These are phyloP conservation scores for Acanthamoeba castellanii DNA, from an alignment of 208 protist genomes.

Conservation along the genomic window DNA sequence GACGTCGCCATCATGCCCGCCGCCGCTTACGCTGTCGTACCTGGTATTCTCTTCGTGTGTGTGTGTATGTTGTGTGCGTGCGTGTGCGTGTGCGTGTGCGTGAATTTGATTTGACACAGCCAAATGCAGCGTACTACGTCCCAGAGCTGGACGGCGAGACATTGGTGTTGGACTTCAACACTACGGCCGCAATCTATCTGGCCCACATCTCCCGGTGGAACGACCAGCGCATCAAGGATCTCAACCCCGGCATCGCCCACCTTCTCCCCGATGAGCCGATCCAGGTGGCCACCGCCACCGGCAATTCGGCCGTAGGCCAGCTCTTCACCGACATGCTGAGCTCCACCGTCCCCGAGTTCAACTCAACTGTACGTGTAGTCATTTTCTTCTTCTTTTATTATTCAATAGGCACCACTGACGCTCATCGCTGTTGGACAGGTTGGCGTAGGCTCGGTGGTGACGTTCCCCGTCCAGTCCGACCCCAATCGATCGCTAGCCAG, in stretches of 20 bases:
- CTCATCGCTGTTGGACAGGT: not conserved
- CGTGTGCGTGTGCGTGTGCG: not conserved
- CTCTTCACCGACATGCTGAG: not conserved
- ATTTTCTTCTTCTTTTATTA: too few relatives aligned
- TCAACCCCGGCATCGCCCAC: conserved; percentile 25
- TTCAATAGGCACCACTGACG: too few relatives aligned
- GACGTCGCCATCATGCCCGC: not conserved
- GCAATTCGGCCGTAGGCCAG: not conserved
- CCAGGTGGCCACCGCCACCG: not conserved
- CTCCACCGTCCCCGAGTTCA: conserved; percentile 39
- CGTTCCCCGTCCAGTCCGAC: not conserved
- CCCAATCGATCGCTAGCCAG: not conserved
- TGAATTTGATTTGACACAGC: too few relatives aligned
- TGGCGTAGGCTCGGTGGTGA: not conserved
- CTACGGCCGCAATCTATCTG: conserved; percentile 8
- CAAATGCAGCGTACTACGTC: not conserved
- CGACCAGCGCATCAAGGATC: conserved; percentile 17
- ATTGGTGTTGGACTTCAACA: conserved; percentile 21
- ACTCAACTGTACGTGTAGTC: not conserved
- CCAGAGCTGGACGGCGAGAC: not conserved
- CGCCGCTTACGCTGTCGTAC: not conserved
- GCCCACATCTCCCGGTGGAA: conserved; percentile 24
- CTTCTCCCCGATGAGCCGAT: not conserved
- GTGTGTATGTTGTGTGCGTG: too few relatives aligned
- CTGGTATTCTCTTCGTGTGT: not conserved